Conservation (phyloP, 164 flowering plant genomes). For the Macadamia integrifolia region DNA sequence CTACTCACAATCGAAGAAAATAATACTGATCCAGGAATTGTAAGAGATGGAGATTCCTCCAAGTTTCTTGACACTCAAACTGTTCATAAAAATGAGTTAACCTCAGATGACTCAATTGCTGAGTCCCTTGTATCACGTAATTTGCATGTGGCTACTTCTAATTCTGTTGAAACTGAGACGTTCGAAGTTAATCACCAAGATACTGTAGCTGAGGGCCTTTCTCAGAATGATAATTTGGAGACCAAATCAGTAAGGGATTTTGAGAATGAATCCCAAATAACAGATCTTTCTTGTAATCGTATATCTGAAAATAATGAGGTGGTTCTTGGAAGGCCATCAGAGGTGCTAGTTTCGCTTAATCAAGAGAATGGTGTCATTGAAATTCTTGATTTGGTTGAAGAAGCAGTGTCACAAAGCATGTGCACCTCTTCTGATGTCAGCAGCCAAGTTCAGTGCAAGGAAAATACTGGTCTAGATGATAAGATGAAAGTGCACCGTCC, state of each 20-base stretch:
- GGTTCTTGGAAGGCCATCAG: conserved; percentile 10
- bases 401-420: conserved; percentile 11
- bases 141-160: conserved; percentile 4
- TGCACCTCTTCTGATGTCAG: conserved; percentile 14
- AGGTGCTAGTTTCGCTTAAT: conserved; percentile 4
- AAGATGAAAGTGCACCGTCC: conserved; percentile 10
- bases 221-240: conserved; percentile 9
- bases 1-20: conserved; percentile 7
- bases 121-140: conserved; percentile 7
- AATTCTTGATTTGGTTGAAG: conserved; percentile 17
- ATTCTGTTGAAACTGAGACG: conserved; percentile 16
- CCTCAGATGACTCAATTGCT: conserved; percentile 19
- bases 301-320: conserved; percentile 2
- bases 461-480: conserved; percentile 16
- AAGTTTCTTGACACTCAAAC: background rate
- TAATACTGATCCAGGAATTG: background rate
- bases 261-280: conserved; percentile 12
- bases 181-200: conserved; percentile 23
- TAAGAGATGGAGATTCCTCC: background rate
- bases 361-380: conserved; percentile 12
- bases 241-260: conserved; percentile 10
- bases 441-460: conserved; percentile 17
- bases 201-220: conserved; percentile 7
- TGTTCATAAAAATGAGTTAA: conserved; percentile 10
- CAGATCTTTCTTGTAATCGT: conserved; percentile 7